Evolutionary conservation across 768 basidiomycete species (phyloP), one percentile per base, ranked within the genome.

Genomic region (Kwoniella pini): DNA sequence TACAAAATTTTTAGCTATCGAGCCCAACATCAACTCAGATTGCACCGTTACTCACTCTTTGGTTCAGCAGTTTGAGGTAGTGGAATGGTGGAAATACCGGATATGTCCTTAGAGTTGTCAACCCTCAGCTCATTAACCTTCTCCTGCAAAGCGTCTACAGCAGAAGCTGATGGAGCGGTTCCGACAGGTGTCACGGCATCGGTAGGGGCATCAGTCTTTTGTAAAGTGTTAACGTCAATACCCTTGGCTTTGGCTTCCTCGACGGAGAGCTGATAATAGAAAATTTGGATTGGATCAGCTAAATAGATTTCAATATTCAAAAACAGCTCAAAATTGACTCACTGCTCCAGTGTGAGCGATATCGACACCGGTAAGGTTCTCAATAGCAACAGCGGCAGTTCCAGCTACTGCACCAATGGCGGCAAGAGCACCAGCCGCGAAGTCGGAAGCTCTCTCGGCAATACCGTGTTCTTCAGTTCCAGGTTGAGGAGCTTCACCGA

Each of bases 351-450:
- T 36, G 54, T 74, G 70, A 22, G 70, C 60, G 24, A 78, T 38
- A 52, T 78, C 75, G 13, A 78, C 56, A 40, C 77, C 77, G 0
- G 73, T 76, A n/a, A 70, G 70, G 27, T 62, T 67, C 50, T 74
- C 74, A 11, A 76, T 72, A 33, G 68, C 72, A 24, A 60, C 70
- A 42, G 68, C 65, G 6, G 67, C 60, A 45, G 48, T 52, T 15
- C 70, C 70, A 36, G 67, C 56, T 24, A 61, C 61, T 28, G 61
- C 73, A 3, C 64, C 67, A 11, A 77, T 27, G 38, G 68, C 65
- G 38, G 68, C 74, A 19, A 70, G 43, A n/a, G 72, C 71, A 28
- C 59, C 60, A 39, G 57, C 65, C 43, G 69, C 71, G 31, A 59
- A 42, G 26, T 63, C 71, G n/a, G 67, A 53, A 33, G 69, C 74